Base-by-base conservation (phyloP, 208 protist species). In the Zelonia costaricensis region DNA sequence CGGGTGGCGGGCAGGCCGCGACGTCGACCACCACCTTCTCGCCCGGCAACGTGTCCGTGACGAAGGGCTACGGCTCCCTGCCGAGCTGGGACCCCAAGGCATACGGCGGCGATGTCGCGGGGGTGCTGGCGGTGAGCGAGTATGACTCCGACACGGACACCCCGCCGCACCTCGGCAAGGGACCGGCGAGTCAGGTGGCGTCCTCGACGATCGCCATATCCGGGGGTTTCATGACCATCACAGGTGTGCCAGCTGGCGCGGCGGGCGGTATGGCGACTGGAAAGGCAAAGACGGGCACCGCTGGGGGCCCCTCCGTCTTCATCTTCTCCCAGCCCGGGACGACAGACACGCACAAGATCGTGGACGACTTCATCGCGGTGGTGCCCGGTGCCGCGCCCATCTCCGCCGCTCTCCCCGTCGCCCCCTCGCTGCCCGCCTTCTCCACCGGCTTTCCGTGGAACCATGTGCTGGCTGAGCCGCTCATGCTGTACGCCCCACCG, bases 61-160 rank as follows among this genome's bases (percentile, higher is more conserved):
- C 55, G 3, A 56, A 58, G n/a, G 56, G 33, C n/a, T 56, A 53
- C 48, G 31, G 22, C 4, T 48, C 64, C 16, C 43, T 71, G 28
- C 64, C 56, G n/a, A 71, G 56, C 18, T 71, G 64, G 64, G 54
- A 63, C 36, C 56, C 56, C 15, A 71, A 71, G 56, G 56, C 64
- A n/a, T 71, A 63, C 42, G 39, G 64, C 13, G 48, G 56, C 5
- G 56, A 71, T 23, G 56, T 63, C 27, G 64, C 64, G 3, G 49
- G 64, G 39, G 56, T 71, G 28, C 53, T 71, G 27, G 56, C 56
- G 23, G 40, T 71, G 55, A 59, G 45, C 36, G 46, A 53, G 47
- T 28, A 52, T 15, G 56, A 71, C 33, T 69, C 54, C 0, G 54
- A 69, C 28, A 30, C 36, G 12, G 56, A 60, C 39, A 52, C 46